phyloP scores from a whole-genome alignment of 257 asterid species.

The Scutellaria galericulata region DNA sequence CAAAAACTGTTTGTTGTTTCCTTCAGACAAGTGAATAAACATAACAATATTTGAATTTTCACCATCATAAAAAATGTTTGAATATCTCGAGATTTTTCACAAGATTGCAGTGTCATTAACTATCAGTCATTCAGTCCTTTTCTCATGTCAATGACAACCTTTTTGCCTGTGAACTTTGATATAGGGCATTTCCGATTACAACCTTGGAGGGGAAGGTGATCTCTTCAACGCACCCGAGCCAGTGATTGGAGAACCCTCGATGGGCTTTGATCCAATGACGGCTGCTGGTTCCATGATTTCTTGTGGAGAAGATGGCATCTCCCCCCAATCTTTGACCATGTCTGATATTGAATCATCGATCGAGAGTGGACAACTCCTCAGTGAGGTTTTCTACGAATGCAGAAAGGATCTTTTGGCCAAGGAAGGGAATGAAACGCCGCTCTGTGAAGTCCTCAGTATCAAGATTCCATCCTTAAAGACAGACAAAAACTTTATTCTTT shows the following conservation, averaged over 20 bases:
- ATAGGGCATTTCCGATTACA: slow-evolving; percentile 72
- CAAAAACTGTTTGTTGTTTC: slow-evolving; percentile 3
- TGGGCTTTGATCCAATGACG: slow-evolving; percentile 74
- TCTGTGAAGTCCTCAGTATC: slow-evolving; percentile 56
- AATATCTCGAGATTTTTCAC: slow-evolving; percentile 8
- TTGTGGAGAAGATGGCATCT: slow-evolving; percentile 68
- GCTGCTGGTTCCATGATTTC: slow-evolving; percentile 88
- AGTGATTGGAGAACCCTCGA: slow-evolving; percentile 61
- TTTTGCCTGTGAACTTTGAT: slow-evolving; percentile 30
- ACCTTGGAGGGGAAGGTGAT: slow-evolving; percentile 86
- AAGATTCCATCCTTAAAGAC: slow-evolving; percentile 46
- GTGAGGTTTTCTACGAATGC: slow-evolving; percentile 89
- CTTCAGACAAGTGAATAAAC: background rate
- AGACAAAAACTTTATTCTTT: slow-evolving; percentile 42
- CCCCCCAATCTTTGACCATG: slow-evolving; percentile 63
- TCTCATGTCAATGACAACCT: background rate
- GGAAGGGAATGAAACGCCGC: slow-evolving; percentile 69
- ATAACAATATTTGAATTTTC: background rate
- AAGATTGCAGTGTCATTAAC: slow-evolving; percentile 4
- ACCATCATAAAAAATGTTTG: background rate
- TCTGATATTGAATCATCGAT: slow-evolving; percentile 75
- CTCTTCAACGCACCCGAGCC: slow-evolving; percentile 93
- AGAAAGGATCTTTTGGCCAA: slow-evolving; percentile 83
- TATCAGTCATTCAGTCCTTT: background rate
- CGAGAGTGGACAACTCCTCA: slow-evolving; percentile 71